Evolutionary conservation across 257 asterid species (phyloP), one percentile per base, ranked within the genome.

Genomic region (Plectranthus barbatus): DNA sequence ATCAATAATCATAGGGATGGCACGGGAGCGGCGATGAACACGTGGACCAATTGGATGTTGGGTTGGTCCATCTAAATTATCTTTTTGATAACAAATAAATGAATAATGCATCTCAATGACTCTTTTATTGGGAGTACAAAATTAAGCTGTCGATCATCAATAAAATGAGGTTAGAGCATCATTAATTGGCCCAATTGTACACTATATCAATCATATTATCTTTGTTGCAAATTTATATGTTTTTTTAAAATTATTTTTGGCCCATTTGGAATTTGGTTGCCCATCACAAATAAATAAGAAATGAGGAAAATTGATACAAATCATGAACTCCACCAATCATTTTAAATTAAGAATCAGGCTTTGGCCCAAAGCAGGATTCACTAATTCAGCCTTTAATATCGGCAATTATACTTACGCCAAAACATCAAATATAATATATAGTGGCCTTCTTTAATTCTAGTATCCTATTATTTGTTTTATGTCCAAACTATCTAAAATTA

Each of bases 31-130:
- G n/a, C n/a, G n/a, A n/a, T n/a, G n/a, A n/a, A n/a, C n/a, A n/a
- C n/a, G n/a, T n/a, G n/a, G n/a, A n/a, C n/a, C n/a, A n/a, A n/a
- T n/a, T n/a, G n/a, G n/a, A n/a, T n/a, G n/a, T n/a, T n/a, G n/a
- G n/a, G 23, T 15, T 47, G 17, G 68, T 39, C 69, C 23, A 66
- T 59, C 52, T 53, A 57, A 21, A 64, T 65, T 58, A n/a, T n/a
- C n/a, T n/a, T n/a, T n/a, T n/a, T n/a, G n/a, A n/a, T n/a, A n/a
- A n/a, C n/a, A n/a, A n/a, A n/a, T n/a, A n/a, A n/a, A n/a, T n/a
- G n/a, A n/a, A n/a, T n/a, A n/a, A n/a, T n/a, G n/a, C n/a, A n/a
- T n/a, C 1, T 1, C 4, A 8, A 14, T 21, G 14, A 45, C 7
- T 45, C 15, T 45, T 3, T 34, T 0, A 11, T 3, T 1, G 8